phyloP scores from a whole-genome alignment of 805 yeast genomes.

The Starmerella bacillaris region DNA sequence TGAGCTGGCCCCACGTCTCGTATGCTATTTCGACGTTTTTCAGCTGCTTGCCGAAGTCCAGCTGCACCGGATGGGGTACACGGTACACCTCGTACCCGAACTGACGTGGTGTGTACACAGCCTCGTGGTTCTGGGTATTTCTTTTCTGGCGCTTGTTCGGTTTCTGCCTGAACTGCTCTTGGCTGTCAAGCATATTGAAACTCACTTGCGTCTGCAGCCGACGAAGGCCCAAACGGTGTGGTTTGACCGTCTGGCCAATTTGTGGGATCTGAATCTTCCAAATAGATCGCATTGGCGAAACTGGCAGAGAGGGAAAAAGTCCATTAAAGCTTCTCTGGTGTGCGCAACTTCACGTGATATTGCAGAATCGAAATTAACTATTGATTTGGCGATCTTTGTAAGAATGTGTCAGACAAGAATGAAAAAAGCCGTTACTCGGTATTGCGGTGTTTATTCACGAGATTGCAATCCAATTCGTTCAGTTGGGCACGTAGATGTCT shows the following conservation, averaged over 20 bases:
- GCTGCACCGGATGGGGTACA: slow-evolving; percentile 29
- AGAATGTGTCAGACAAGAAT: no score
- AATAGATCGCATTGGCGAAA: not conserved
- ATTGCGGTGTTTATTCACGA: no score
- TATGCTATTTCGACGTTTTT: slow-evolving; percentile 70
- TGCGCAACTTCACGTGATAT: slow-evolving; percentile 1
- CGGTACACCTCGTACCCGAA: slow-evolving; percentile 45
- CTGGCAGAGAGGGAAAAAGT: not conserved
- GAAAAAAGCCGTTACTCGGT: no score
- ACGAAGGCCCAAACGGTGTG: not conserved
- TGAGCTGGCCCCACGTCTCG: slow-evolving; percentile 77
- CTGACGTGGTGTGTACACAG: slow-evolving; percentile 41
- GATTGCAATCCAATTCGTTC: no score
- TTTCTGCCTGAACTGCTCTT: slow-evolving; percentile 32
- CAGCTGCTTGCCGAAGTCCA: slow-evolving; percentile 68
- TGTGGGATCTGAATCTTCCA: not conserved
- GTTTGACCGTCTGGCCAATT: not conserved
- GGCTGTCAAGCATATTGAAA: slow-evolving; percentile 72
- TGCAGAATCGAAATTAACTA: no score
- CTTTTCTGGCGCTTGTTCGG: not conserved
- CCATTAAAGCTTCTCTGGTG: not conserved
- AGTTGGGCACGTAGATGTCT: no score
- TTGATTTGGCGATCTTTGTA: no score
- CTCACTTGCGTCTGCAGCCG: slow-evolving; percentile 23
- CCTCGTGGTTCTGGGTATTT: not conserved